Evolutionary conservation across 106 monocot genomes (phyloP).

Genomic region (Acorus gramineus): DNA sequence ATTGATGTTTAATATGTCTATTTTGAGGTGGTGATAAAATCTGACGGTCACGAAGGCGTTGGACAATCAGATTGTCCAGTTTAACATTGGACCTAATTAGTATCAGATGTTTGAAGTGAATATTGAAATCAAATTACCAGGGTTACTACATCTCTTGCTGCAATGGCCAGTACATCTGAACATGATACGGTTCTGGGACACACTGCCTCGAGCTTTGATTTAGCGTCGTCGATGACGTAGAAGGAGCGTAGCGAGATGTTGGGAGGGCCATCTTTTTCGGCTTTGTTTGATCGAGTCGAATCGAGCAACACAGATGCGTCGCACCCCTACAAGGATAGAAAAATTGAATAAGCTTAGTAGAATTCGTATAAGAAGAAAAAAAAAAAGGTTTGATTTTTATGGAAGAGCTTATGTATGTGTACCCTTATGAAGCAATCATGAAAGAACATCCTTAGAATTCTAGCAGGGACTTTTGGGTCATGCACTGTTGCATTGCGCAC

Average conservation of each 20-base stretch:
- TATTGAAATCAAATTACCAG: background rate
- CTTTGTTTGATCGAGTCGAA: background rate
- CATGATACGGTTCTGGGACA: background rate
- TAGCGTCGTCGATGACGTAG: background rate
- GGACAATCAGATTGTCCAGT: no score
- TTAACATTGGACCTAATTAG: no score
- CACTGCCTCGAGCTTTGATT: background rate
- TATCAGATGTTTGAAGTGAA: no score
- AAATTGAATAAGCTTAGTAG: no score
- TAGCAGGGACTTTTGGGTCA: background rate
- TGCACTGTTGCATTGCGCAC: background rate
- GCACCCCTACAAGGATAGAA: background rate
- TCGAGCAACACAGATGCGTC: background rate
- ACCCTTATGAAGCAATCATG: slow-evolving; percentile 3
- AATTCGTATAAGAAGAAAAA: no score
- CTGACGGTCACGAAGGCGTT: no score
- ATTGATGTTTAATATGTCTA: no score
- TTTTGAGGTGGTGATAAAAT: no score
- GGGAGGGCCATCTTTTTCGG: background rate
- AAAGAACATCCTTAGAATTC: background rate
- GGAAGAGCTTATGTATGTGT: background rate
- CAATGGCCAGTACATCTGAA: background rate
- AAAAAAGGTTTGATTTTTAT: no score
- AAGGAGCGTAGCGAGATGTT: background rate
- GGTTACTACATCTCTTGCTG: background rate